Evolutionary conservation across 2,329 filamentous ascomycete genomes (phyloP), one percentile per base, ranked within the genome.

Genomic region (Fusarium mundagurra): DNA sequence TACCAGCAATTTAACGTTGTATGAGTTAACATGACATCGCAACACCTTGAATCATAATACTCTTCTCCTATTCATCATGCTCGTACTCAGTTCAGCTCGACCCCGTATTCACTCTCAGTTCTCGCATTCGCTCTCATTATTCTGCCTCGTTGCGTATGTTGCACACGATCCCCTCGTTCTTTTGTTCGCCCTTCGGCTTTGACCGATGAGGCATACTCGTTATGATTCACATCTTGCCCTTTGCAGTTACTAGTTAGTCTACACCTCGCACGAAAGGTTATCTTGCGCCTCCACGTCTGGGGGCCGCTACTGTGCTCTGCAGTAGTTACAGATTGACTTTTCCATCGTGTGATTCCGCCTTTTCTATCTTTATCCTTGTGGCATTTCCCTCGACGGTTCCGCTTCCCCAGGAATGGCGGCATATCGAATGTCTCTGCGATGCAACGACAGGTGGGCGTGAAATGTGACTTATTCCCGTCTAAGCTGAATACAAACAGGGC

Each of bases 181-280:
- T 17, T 47, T 31, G 27, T 39, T 39, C 39, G 27, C 18, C 17
- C 14, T 41, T 71, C 69, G 69, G 69, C 45, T 67, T 71, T 70
- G 59, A 29, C 71, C 70, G 70, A 73, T 31, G 39, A 73, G 71
- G 71, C 66, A 67, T 71, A 64, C 36, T 61, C 44, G 18, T 61
- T 18, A 45, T 61, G 53, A 55, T 41, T 55, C 61, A 67, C 55
- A 51, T 53, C 43, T 54, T 47, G 51, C 50, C n/a, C 17, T 41
- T 58, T 67, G 27, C 50, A 57, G 69, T 54, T 53, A 54, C 45
- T 47, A 3, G 12, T 16, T 43, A 31, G 45, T 17, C 66, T 57
- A 44, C 66, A 58, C 48, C 36, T 67, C 41, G 13, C 44, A 31
- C 62, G 24, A 48, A 51, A 70, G 59, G 41, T 45, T 58, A 66